Conservation (phyloP, 352 stramenopile genomes). For the Globisporangium canariense region DNA sequence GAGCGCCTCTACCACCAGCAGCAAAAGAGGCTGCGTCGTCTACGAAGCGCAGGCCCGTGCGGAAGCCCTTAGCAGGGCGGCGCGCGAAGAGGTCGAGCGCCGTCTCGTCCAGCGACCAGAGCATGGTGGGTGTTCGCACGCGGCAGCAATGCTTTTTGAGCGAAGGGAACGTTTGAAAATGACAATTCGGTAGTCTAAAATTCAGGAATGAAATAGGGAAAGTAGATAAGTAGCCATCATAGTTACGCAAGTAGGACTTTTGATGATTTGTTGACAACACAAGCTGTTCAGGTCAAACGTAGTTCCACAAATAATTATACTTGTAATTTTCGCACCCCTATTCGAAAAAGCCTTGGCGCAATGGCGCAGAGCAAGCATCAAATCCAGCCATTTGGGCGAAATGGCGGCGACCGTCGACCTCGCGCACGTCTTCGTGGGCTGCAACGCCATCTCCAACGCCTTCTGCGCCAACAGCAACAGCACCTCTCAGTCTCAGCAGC, state of each 20-base stretch:
- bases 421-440: constrained; percentile 49
- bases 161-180: neutral
- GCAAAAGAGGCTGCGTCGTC: constrained; percentile 32
- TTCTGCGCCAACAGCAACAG: constrained; percentile 23
- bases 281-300: no score
- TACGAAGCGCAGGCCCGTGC: constrained; percentile 48
- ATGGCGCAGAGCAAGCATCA: constrained; percentile 2
- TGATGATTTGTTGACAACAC: no score
- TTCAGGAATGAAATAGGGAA: neutral
- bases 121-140: constrained; percentile 1
- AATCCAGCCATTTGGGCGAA: neutral
- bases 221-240: no score
- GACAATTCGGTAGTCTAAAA: neutral
- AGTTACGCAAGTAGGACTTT: no score
- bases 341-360: neutral
- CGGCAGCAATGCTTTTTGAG: neutral
- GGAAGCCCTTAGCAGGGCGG: constrained; percentile 44
- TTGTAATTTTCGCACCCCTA: no score
- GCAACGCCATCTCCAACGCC: constrained; percentile 52
- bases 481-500: neutral
- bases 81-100: constrained; percentile 74
- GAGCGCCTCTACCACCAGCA: neutral
- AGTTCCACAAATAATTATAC: no score
- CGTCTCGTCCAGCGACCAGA: constrained; percentile 56
- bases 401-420: constrained; percentile 24